Evolutionary conservation across 2,329 filamentous ascomycete species (phyloP).

Genomic region (Fonsecaea multimorphosa): DNA sequence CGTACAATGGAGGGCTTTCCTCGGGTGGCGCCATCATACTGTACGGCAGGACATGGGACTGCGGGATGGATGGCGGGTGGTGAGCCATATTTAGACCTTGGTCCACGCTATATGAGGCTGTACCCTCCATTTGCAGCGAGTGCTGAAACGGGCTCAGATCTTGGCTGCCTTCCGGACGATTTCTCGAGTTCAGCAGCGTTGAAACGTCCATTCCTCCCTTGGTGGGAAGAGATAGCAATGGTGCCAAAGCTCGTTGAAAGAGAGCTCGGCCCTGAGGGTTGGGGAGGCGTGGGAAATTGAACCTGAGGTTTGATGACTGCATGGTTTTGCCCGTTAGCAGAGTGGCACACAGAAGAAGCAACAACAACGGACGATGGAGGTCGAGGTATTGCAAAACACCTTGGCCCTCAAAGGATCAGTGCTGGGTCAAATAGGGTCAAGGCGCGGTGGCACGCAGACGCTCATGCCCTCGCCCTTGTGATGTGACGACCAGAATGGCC

Average conservation of each 20-base stretch:
- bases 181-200: slow-evolving; percentile 59
- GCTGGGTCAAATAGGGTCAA: slow-evolving; percentile 34
- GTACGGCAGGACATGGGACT: slow-evolving; percentile 55
- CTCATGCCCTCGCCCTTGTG: slow-evolving; percentile 15
- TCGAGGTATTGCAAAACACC: slow-evolving; percentile 31
- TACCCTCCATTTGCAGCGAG: slow-evolving; percentile 47
- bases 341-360: slow-evolving; percentile 26
- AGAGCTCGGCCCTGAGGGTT: slow-evolving; percentile 28
- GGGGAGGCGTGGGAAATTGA: slow-evolving; percentile 24
- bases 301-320: slow-evolving; percentile 36
- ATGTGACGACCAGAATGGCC: slow-evolving; percentile 22
- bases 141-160: slow-evolving; percentile 55
- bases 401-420: slow-evolving; percentile 35
- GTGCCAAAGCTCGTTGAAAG: slow-evolving; percentile 30
- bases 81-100: slow-evolving; percentile 53
- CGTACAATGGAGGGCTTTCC: slow-evolving; percentile 58
- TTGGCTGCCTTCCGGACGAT: slow-evolving; percentile 51
- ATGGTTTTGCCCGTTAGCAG: slow-evolving; percentile 32
- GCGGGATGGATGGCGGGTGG: slow-evolving; percentile 61
- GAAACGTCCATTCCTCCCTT: slow-evolving; percentile 57
- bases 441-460: slow-evolving; percentile 28
- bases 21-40: slow-evolving; percentile 61
- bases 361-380: slow-evolving; percentile 14
- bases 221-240: slow-evolving; percentile 25
- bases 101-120: slow-evolving; percentile 60